These are phyloP conservation scores for Penicillium antarcticum DNA, from an alignment of 495 filamentous ascomycete genomes.

Conservation along the genomic window DNA sequence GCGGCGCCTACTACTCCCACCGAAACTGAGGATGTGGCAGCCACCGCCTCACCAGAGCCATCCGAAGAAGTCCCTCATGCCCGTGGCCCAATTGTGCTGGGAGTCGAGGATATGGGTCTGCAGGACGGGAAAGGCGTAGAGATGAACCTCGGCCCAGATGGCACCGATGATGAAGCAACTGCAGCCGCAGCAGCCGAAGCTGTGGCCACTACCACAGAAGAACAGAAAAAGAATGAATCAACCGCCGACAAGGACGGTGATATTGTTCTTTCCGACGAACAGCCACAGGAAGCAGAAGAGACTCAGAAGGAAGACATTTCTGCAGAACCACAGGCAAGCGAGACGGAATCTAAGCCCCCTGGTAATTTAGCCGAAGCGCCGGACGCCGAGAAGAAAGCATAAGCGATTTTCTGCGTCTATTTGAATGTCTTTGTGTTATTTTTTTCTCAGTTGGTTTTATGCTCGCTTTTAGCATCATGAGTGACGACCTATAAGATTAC, in stretches of 20 bases:
- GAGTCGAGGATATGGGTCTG: constrained; percentile 81
- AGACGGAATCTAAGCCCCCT: constrained; percentile 1
- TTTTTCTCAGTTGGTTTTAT: constrained; percentile 4
- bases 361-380: constrained; percentile 8
- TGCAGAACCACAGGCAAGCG: constrained; percentile 4
- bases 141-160: constrained; percentile 29
- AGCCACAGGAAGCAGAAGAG: constrained; percentile 9
- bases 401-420: not conserved
- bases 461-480: constrained; percentile 22
- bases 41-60: constrained; percentile 23
- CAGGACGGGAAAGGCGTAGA: constrained; percentile 57
- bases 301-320: constrained; percentile 7
- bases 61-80: constrained; percentile 69
- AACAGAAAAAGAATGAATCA: constrained; percentile 6
- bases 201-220: constrained; percentile 8
- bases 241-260: constrained; percentile 40
- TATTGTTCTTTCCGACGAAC: constrained; percentile 36
- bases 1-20: constrained; percentile 7
- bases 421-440: not conserved
- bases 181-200: constrained; percentile 10
- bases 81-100: constrained; percentile 76
- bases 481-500: constrained; percentile 24
- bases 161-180: constrained; percentile 4
- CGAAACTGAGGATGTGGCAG: constrained; percentile 31
- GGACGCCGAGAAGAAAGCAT: constrained; percentile 16